Conservation (phyloP, 192 early-diverging fungal species). For the Polychytrium aggregatum region DNA sequence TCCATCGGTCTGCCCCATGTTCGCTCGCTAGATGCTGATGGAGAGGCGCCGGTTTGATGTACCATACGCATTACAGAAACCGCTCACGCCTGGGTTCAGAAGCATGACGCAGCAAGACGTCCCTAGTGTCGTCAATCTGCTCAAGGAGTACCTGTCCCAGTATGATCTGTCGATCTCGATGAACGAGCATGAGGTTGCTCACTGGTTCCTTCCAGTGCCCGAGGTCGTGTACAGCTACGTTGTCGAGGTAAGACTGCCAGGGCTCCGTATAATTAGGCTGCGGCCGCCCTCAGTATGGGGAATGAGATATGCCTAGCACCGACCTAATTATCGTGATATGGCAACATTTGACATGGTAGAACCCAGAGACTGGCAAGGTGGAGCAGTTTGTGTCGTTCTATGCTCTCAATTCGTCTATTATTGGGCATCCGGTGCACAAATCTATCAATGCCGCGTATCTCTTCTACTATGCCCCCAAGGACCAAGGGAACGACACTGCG, state of each 20-base stretch:
- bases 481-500: conserved; percentile 31
- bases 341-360: conserved; percentile 10
- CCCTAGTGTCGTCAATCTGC: conserved; percentile 51
- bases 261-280: neutral
- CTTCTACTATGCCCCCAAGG: conserved; percentile 76
- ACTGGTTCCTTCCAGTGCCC: conserved; percentile 80
- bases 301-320: neutral
- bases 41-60: no score
- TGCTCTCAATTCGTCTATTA: conserved; percentile 82
- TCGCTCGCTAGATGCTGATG: no score
- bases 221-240: conserved; percentile 90
- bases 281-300: neutral
- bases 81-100: conserved; percentile 60
- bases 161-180: conserved; percentile 66
- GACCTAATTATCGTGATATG: conserved; percentile 1
- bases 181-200: conserved; percentile 74
- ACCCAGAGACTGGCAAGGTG: conserved; percentile 47
- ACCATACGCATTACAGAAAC: conserved; percentile 2
- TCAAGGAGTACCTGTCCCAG: conserved; percentile 56
- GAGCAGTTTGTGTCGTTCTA: conserved; percentile 94
- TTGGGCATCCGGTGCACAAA: conserved; percentile 57
- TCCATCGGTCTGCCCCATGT: no score
- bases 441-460: conserved; percentile 83
- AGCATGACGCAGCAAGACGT: conserved; percentile 73
- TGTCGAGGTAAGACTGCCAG: conserved; percentile 50